These are phyloP conservation scores for Zygoascus flipseniorum DNA, from an alignment of 805 yeast genomes.

Conservation along the genomic window DNA sequence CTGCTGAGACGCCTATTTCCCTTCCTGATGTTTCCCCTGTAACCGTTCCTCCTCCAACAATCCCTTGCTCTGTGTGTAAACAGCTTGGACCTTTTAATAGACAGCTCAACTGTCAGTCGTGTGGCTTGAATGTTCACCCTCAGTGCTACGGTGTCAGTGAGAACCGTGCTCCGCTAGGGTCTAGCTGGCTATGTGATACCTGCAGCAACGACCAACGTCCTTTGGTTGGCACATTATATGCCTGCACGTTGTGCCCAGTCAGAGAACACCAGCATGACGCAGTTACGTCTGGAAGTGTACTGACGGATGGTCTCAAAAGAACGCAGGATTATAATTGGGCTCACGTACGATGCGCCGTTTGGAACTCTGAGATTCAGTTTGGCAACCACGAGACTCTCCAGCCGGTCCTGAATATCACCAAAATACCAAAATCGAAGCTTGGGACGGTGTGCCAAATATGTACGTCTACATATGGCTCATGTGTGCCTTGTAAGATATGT, in stretches of 20 bases:
- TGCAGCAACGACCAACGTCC: conserved; percentile 69
- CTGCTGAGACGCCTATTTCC: background rate
- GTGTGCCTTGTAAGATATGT: conserved; percentile 42
- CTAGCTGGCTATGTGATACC: conserved; percentile 70
- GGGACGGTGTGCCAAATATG: conserved; percentile 33
- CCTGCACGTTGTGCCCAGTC: conserved; percentile 57
- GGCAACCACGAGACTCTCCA: conserved; percentile 37
- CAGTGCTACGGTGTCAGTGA: conserved; percentile 53
- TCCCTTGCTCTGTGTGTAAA: conserved; percentile 54
- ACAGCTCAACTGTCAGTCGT: conserved; percentile 48
- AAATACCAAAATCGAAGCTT: conserved; percentile 22
- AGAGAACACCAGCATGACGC: conserved; percentile 34
- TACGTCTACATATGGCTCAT: conserved; percentile 44
- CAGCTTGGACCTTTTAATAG: conserved; percentile 31
- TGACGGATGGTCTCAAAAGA: conserved; percentile 63
- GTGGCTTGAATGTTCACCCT: conserved; percentile 64
- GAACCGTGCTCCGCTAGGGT: conserved; percentile 10
- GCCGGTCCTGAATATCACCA: conserved; percentile 37
- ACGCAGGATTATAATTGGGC: conserved; percentile 66
- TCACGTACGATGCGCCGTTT: conserved; percentile 64
- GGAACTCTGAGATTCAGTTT: conserved; percentile 38
- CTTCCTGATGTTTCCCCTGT: conserved; percentile 1
- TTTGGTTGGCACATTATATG: conserved; percentile 43
- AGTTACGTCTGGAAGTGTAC: conserved; percentile 23
- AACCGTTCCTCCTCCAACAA: conserved; percentile 14